Base-by-base conservation (phyloP, 2,329 filamentous ascomycete genomes). In the Parastagonospora nodorum region DNA sequence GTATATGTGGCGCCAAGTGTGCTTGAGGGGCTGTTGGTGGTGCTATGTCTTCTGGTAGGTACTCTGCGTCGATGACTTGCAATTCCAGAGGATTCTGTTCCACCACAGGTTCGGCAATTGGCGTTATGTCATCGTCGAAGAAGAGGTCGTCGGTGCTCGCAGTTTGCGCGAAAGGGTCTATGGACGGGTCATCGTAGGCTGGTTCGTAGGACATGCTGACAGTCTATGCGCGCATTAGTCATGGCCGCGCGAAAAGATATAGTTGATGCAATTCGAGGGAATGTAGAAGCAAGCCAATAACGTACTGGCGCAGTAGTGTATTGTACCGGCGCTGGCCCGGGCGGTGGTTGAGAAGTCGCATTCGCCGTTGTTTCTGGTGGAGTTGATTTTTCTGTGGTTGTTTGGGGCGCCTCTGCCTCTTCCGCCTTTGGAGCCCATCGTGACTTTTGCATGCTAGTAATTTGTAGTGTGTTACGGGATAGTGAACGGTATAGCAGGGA, bases 41-140 rank as follows among this genome's bases (percentile, higher is more conserved):
- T 36, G 58, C 40, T 19, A 40, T 42, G 9, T 62, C 51, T 19
- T 67, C 59, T 11, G 60, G 55, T 29, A 60, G 42, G 19, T 64
- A 62, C 12, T 62, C 62, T 28, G 61, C 53, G 1, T 58, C 62
- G 2, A 61, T 59, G 2, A 48, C 46, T 32, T 63, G 55, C 8
- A 60, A 46, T 14, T 61, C 62, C 14, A 57, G 50, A 4, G 64
- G 62, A 29, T 58, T 60, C 30, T 65, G 62, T 56, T 75, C 71
- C 1, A 76, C 67, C 8, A 76, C 65, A 2, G 77, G 74, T 42
- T 79, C 71, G 31, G 75, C 64, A 7, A 78, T 71, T 9, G 78
- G 78, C 7, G 72, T 78, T 55, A 80, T 79, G 60, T 80, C 78
- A 48, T 81, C 78, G 60, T 77, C 78, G 65, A 80, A 80, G 44